phyloP scores from a whole-genome alignment of 2,329 filamentous ascomycete genomes.

The Epichloe gansuensis region DNA sequence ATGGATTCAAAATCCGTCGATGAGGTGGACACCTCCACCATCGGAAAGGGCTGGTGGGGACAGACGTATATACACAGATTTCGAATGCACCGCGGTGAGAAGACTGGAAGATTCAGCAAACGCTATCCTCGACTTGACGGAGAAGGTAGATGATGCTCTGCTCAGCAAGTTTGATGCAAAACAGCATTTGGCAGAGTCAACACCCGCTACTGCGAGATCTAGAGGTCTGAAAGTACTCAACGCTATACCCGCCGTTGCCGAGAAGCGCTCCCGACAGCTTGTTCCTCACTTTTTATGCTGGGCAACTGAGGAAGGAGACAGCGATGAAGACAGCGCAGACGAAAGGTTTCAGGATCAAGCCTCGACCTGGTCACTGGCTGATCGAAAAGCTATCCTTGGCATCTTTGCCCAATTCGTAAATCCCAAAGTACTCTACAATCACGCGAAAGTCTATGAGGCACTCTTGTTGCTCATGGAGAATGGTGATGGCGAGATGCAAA shows the following conservation, averaged over 20 bases:
- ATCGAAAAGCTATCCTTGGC: slow-evolving; percentile 70
- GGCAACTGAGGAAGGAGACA: slow-evolving; percentile 43
- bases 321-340: slow-evolving; percentile 22
- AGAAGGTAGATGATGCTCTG: slow-evolving; percentile 45
- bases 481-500: slow-evolving; percentile 83
- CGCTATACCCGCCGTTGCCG: slow-evolving; percentile 61
- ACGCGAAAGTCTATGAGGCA: slow-evolving; percentile 61
- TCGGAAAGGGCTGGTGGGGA: slow-evolving; percentile 21
- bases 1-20: slow-evolving; percentile 56
- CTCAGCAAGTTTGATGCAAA: slow-evolving; percentile 49
- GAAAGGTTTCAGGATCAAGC: slow-evolving; percentile 21
- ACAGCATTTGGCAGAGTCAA: slow-evolving; percentile 40
- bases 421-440: slow-evolving; percentile 68
- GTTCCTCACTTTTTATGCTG: slow-evolving; percentile 79
- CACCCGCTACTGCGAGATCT: slow-evolving; percentile 47
- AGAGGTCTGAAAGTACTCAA: slow-evolving; percentile 71
- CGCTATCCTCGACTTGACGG: slow-evolving; percentile 38
- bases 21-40: slow-evolving; percentile 35
- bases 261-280: slow-evolving; percentile 72
- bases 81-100: slow-evolving; percentile 69
- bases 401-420: slow-evolving; percentile 81
- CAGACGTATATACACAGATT: slow-evolving; percentile 48
- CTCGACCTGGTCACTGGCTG: slow-evolving; percentile 55
- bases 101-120: slow-evolving; percentile 41
- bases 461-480: slow-evolving; percentile 68